Base-by-base conservation (phyloP, 805 yeast species). In the Ogataea siamensis region DNA sequence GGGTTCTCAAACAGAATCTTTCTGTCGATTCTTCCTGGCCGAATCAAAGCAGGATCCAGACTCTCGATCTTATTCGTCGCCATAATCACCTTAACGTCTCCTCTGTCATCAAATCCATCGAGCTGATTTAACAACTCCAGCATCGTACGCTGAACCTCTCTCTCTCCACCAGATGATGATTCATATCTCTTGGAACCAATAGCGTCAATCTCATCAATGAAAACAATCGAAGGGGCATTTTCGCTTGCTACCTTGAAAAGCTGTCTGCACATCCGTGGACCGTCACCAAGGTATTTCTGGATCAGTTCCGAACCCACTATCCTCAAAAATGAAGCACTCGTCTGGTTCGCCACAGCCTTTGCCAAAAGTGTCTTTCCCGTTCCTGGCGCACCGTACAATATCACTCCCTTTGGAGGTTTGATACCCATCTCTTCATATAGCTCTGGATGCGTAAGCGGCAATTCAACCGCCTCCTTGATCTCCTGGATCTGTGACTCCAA, bases 351-450 rank as follows among this genome's bases (percentile, higher is more conserved):
- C 32, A 93, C 99, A 0, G 99, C 99, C 65, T 93, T 93, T 31
- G 93, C 99, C 60, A 93, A 75, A 96, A 93, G 88, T 13, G 99
- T 93, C 64, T 93, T 93, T 57, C 99, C 99, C 1, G 99, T 93
- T 61, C 99, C 99, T 32, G 99, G 99, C 7, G 99, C 98, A 12
- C 99, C 99, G 66, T 93, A 93, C 46, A 93, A 71, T 53, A 93
- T 68, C 25, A 93, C 99, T 55, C 99, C 99, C 53, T 98, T 81
- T 46, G 99, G 99, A 12, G 99, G 99, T 57, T 93, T 98, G 52
- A 93, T 89, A 66, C 99, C 99, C 60, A 93, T 93, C 65, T 93
- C 98, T 57, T 87, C 84, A 67, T 93, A 93, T 48, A 94, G 72
- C 55, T 94, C 99, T 27, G 93, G 94, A 62, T 93, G 98, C 11